Evolutionary conservation across 345 rosid species (phyloP).

Genomic region (Syzygium aqueum): DNA sequence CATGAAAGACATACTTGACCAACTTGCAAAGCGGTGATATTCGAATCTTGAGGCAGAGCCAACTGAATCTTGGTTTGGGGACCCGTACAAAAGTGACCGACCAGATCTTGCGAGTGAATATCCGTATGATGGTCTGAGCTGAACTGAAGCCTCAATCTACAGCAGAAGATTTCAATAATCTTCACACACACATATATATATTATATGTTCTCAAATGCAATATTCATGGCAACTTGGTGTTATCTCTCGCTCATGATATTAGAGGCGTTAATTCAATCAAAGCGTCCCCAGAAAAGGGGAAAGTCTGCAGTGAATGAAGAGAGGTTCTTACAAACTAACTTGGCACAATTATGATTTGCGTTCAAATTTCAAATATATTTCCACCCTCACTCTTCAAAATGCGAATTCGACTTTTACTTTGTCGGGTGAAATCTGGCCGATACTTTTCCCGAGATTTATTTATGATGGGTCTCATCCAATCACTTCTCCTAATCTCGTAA

Average conservation of each 20-base stretch:
- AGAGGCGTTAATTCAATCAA: background rate
- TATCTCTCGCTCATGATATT: background rate
- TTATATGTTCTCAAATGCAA: background rate
- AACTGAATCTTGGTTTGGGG: background rate
- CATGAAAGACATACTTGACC: background rate
- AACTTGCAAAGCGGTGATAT: background rate
- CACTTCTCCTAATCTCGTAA: background rate
- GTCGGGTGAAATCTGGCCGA: accelerated
- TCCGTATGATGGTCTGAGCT: background rate
- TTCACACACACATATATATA: background rate
- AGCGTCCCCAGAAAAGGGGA: background rate
- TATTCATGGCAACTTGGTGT: background rate
- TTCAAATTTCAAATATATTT: background rate
- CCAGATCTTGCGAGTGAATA: background rate
- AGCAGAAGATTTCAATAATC: background rate
- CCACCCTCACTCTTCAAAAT: background rate
- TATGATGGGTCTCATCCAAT: background rate
- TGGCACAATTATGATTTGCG: background rate
- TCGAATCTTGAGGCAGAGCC: background rate
- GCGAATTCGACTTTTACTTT: background rate
- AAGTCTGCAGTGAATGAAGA: background rate
- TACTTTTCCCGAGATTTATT: background rate
- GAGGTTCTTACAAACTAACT: background rate
- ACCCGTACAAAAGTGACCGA: background rate
- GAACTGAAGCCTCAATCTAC: background rate